phyloP scores from a whole-genome alignment of 495 filamentous ascomycete genomes.

The Podospora appendiculata region DNA sequence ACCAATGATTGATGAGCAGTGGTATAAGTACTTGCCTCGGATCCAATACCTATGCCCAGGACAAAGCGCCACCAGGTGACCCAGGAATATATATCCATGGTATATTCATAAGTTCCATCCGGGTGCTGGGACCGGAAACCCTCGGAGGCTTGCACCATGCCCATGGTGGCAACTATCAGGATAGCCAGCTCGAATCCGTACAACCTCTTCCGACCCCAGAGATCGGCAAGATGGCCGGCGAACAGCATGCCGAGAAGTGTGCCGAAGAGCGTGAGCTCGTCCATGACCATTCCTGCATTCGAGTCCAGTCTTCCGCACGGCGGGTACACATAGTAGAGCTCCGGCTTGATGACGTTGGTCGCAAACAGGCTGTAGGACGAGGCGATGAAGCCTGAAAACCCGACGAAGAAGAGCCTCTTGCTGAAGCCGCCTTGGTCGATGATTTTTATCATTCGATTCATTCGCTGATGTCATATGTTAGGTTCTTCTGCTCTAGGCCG shows the following conservation, averaged over 20 bases:
- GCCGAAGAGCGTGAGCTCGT: slow-evolving; percentile 46
- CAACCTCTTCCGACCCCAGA: slow-evolving; percentile 50
- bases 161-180: slow-evolving; percentile 43
- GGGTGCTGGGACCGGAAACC: slow-evolving; percentile 15
- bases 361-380: slow-evolving; percentile 45
- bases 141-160: slow-evolving; percentile 38
- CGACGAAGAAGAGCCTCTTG: slow-evolving; percentile 32
- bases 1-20: not conserved
- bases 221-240: slow-evolving; percentile 52
- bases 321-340: slow-evolving; percentile 53
- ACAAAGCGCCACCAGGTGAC: slow-evolving; percentile 49
- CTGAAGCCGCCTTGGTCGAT: slow-evolving; percentile 14
- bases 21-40: slow-evolving; percentile 5
- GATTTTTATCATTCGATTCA: slow-evolving; percentile 1
- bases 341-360: slow-evolving; percentile 50
- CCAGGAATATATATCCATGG: slow-evolving; percentile 47
- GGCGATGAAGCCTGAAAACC: slow-evolving; percentile 39
- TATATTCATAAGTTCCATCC: slow-evolving; percentile 17
- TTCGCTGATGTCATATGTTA: not conserved
- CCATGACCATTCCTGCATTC: slow-evolving; percentile 32
- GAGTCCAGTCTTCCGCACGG: slow-evolving; percentile 7
- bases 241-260: slow-evolving; percentile 47
- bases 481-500: not conserved
- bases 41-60: slow-evolving; percentile 42
- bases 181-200: slow-evolving; percentile 55